Conservation (phyloP, 768 basidiomycete genomes). For the Ephemerocybe angulata region DNA sequence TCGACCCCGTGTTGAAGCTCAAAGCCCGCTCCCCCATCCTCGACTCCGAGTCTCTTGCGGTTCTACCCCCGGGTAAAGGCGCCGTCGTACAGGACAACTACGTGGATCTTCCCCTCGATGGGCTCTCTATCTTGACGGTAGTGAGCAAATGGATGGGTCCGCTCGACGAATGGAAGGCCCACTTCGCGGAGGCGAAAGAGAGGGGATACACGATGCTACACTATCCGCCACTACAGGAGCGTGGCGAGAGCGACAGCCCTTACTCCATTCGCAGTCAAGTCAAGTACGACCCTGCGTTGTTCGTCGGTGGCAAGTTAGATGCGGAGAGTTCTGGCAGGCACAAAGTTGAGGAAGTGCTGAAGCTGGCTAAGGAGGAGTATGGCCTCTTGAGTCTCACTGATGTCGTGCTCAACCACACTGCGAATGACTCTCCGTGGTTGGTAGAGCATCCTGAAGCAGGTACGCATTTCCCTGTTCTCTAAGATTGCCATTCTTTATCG, state of each 20-base stretch:
- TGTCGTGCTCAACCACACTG: slow-evolving; percentile 96
- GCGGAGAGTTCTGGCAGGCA: slow-evolving; percentile 48
- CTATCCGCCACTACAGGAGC: slow-evolving; percentile 90
- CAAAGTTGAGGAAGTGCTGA: slow-evolving; percentile 61
- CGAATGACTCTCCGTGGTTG: slow-evolving; percentile 91
- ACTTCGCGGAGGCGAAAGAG: slow-evolving; percentile 80
- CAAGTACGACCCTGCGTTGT: slow-evolving; percentile 75
- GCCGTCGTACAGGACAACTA: slow-evolving; percentile 51
- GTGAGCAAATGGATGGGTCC: slow-evolving; percentile 99
- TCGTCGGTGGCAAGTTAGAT: slow-evolving; percentile 32
- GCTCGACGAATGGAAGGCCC: slow-evolving; percentile 66
- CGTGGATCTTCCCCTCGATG: slow-evolving; percentile 79
- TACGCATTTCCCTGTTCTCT: slow-evolving; percentile 32
- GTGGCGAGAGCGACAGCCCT: slow-evolving; percentile 86
- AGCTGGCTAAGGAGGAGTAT: slow-evolving; percentile 74
- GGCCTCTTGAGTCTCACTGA: slow-evolving; percentile 90
- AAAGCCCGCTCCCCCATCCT: slow-evolving; percentile 77
- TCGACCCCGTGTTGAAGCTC: slow-evolving; percentile 82
- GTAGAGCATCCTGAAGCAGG: slow-evolving; percentile 94
- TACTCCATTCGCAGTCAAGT: slow-evolving; percentile 92
- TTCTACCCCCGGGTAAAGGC: slow-evolving; percentile 49
- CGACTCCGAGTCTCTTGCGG: slow-evolving; percentile 39
- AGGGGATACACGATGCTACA: slow-evolving; percentile 98
- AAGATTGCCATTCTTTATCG: not conserved
- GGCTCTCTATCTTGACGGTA: slow-evolving; percentile 82